A percentile compares a stretch with the other conserved stretches of the same genome.
phyloP scores from a whole-genome alignment of 805 yeast species.

The Zygosaccharomyces siamensis region DNA sequence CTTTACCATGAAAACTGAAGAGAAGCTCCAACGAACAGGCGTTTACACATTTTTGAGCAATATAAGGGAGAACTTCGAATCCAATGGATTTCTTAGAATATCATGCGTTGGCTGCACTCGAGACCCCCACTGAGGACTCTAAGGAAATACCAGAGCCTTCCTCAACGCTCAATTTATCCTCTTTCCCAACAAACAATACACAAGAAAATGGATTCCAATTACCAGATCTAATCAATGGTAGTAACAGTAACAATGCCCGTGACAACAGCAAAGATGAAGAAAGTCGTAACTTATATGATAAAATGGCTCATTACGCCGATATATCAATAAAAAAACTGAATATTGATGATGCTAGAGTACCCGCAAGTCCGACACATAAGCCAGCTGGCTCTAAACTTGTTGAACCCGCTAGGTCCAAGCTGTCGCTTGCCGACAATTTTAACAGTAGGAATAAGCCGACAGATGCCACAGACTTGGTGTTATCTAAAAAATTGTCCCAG shows the following conservation, averaged over 20 bases:
- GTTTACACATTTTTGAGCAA: not conserved
- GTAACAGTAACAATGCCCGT: not conserved
- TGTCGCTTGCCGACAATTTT: constrained; percentile 2
- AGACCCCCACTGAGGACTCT: constrained; percentile 25
- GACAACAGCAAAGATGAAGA: constrained; percentile 1
- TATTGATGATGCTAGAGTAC: constrained; percentile 4
- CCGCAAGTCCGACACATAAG: not conserved
- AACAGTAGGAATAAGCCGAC: constrained; percentile 4
- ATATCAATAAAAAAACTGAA: constrained; percentile 13
- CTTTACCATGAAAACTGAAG: not conserved
- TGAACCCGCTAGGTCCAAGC: constrained; percentile 11
- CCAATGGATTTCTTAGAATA: constrained; percentile 45
- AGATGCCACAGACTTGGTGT: constrained; percentile 23
- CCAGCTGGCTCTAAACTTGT: constrained; percentile 5
- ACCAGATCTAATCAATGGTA: constrained; percentile 7
- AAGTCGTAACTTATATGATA: constrained; percentile 16
- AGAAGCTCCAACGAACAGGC: not conserved
- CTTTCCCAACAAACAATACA: constrained; percentile 8
- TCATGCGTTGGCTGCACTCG: constrained; percentile 39
- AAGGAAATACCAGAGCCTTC: constrained; percentile 27
- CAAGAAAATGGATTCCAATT: constrained; percentile 11
- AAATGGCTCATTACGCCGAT: constrained; percentile 22
- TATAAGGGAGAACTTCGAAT: not conserved
- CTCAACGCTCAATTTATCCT: constrained; percentile 23
- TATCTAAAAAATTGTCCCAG: constrained; percentile 36